Percentiles rank a stretch among this genome's conserved stretches.
phyloP scores from a whole-genome alignment of 495 filamentous ascomycete genomes.

The Apiosordaria backusii region DNA sequence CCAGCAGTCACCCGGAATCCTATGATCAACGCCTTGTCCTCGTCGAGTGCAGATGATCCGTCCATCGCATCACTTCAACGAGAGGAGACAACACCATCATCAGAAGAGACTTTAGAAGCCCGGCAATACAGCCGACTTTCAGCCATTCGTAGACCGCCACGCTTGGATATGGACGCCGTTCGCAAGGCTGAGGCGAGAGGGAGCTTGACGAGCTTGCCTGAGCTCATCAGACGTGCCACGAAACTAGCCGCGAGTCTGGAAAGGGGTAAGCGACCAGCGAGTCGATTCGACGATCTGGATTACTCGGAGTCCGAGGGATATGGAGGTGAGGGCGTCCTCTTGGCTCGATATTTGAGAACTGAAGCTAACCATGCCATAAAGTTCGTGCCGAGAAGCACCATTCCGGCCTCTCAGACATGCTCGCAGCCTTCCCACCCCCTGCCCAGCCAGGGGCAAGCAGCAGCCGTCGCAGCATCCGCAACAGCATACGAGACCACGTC shows the following conservation, averaged over 20 bases:
- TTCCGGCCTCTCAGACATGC: slow-evolving; percentile 77
- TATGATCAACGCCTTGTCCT: slow-evolving; percentile 44
- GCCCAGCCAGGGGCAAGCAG: slow-evolving; percentile 46
- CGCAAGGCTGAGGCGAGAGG: slow-evolving; percentile 75
- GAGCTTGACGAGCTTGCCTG: slow-evolving; percentile 85
- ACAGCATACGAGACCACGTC: slow-evolving; percentile 35
- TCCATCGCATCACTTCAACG: slow-evolving; percentile 21
- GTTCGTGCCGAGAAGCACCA: slow-evolving; percentile 45
- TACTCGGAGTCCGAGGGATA: slow-evolving; percentile 28
- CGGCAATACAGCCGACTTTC: slow-evolving; percentile 44
- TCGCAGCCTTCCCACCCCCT: slow-evolving; percentile 88
- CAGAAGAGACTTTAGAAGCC: slow-evolving; percentile 26
- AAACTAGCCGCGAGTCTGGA: slow-evolving; percentile 85
- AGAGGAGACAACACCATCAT: slow-evolving; percentile 16
- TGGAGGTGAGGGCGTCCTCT: not conserved
- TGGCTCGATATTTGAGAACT: not conserved
- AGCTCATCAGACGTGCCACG: slow-evolving; percentile 85
- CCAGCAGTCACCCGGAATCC: slow-evolving; percentile 34
- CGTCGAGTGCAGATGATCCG: slow-evolving; percentile 41
- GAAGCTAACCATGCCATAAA: slow-evolving; percentile 36
- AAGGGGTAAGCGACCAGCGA: slow-evolving; percentile 73
- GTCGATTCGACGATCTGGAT: slow-evolving; percentile 56
- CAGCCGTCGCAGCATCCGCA: slow-evolving; percentile 48
- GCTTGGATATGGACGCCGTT: slow-evolving; percentile 74
- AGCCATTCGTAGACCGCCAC: slow-evolving; percentile 63